Conservation (phyloP, 257 asterid genomes). For the Penstemon davidsonii region DNA sequence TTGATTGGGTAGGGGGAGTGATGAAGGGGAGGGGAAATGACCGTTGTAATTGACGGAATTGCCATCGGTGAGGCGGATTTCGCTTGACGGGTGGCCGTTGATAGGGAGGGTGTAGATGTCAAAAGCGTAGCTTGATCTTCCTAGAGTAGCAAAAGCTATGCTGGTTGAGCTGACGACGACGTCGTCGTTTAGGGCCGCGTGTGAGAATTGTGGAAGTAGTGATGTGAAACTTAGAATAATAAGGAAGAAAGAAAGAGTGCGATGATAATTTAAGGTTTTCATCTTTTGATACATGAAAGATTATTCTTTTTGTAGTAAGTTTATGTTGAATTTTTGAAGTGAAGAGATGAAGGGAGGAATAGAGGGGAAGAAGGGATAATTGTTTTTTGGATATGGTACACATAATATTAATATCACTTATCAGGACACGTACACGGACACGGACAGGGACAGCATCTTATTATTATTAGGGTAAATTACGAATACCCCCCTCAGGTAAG, state of each 20-base stretch:
- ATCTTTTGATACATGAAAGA: slow-evolving; percentile 8
- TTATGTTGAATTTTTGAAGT: not conserved
- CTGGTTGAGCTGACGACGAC: slow-evolving; percentile 33
- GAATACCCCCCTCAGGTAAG: too few species aligned
- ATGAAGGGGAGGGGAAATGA: slow-evolving; percentile 49
- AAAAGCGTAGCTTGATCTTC: slow-evolving; percentile 69
- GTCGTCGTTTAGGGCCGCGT: slow-evolving; percentile 21
- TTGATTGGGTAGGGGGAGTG: slow-evolving; percentile 35
- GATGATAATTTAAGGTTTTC: slow-evolving; percentile 27
- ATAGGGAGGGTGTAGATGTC: slow-evolving; percentile 61
- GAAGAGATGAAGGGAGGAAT: not conserved
- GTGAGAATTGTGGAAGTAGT: not conserved
- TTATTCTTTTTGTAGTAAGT: not conserved
- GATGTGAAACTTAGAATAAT: slow-evolving; percentile 23
- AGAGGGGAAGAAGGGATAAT: too few species aligned
- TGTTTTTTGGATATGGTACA: too few species aligned
- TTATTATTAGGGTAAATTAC: too few species aligned
- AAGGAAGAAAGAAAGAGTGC: slow-evolving; percentile 14
- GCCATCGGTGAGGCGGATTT: slow-evolving; percentile 73
- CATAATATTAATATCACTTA: too few species aligned
- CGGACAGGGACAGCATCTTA: too few species aligned
- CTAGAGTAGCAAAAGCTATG: slow-evolving; percentile 63
- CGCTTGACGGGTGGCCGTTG: slow-evolving; percentile 28
- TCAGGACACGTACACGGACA: too few species aligned
- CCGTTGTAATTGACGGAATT: slow-evolving; percentile 80